Evolutionary conservation across 1,284 basidiomycete genomes (phyloP).

Genomic region (Malassezia sympodialis): DNA sequence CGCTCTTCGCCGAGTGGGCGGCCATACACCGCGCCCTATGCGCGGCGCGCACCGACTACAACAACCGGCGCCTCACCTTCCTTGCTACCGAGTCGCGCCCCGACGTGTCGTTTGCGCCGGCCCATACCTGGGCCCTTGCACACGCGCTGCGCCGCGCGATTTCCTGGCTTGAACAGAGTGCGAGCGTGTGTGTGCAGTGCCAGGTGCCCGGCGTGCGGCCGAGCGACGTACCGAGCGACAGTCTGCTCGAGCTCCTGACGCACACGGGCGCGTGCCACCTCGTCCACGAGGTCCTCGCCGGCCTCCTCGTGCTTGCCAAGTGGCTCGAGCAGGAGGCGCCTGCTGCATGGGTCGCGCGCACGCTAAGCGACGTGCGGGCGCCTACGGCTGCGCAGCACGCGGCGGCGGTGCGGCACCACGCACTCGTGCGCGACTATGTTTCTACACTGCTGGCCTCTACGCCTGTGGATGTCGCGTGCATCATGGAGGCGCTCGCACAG

Average conservation of each 20-base stretch:
- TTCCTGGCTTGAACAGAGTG: background rate
- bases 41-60: constrained; percentile 1
- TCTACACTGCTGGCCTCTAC: background rate
- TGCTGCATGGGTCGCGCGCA: background rate
- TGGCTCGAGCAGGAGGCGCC: background rate
- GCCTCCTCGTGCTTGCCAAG: background rate
- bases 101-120: background rate
- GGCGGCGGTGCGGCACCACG: background rate
- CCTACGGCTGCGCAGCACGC: background rate
- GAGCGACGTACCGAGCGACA: background rate
- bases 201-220: background rate
- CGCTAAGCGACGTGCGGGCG: background rate
- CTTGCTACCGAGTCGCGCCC: background rate
- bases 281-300: constrained; percentile 1
- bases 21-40: background rate
- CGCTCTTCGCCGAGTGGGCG: background rate
- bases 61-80: background rate
- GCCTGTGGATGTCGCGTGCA: background rate
- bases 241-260: constrained; percentile 4
- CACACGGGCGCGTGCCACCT: background rate
- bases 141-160: background rate
- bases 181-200: background rate
- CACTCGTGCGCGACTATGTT: background rate
- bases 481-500: background rate
- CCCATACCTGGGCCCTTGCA: background rate